Base-by-base conservation (phyloP, 2,329 filamentous ascomycete species). In the Xylaria sp. region DNA sequence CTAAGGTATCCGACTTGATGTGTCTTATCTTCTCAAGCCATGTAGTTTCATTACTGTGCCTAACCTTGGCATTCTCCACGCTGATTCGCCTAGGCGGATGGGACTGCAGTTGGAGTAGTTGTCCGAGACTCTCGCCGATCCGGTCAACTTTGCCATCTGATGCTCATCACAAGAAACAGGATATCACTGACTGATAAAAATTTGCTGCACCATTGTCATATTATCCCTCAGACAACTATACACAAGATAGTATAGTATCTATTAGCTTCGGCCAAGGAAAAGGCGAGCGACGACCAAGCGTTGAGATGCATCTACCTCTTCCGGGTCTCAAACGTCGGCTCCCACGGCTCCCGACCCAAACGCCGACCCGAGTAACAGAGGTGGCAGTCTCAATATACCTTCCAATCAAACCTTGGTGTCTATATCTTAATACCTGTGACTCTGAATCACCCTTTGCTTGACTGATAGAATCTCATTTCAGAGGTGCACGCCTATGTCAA, bases 391-490 rank as follows among this genome's bases (percentile, higher is more conserved):
- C 46, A 46, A 64, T 61, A 23, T 51, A 64, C 65, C 68, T 51
- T 46, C 42, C 60, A 67, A 54, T 55, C 64, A 63, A 63, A 60
- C 56, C 25, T 56, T 64, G 52, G 25, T 47, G 55, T 38, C 50
- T 51, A 57, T 61, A 43, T 57, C 33, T 61, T 50, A 38, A 28
- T 61, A 60, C 14, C 57, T 70, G 66, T 66, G 62, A 70, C 67
- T 61, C 67, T 67, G 66, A 61, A 67, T 65, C 60, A 50, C 52
- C 54, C 65, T 60, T 50, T 60, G 63, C 63, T 64, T 46, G 58
- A 51, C 38, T 46, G 38, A 53, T 38, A 69, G 57, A 59, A 60
- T 50, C 64, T 23, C 58, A 62, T 47, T 60, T 67, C 68, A 63
- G 56, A 38, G 66, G 67, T 60, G 68, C 66, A 63, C 62, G 61